These are phyloP conservation scores for Shiraia sp. DNA, from an alignment of 2,329 filamentous ascomycete species.

Conservation along the genomic window DNA sequence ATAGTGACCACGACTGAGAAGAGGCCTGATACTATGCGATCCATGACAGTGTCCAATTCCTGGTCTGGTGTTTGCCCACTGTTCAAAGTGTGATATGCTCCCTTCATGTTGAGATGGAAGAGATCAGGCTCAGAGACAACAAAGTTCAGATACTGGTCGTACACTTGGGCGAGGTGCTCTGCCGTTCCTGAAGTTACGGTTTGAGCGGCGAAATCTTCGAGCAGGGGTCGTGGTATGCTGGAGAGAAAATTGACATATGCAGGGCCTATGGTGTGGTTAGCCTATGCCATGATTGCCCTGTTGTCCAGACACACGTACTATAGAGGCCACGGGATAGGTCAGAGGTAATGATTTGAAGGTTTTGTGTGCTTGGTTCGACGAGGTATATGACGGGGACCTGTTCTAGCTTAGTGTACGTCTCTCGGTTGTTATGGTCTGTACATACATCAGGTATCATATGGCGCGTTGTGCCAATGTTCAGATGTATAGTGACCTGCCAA, in stretches of 20 bases:
- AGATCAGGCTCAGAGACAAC: slow-evolving; percentile 94
- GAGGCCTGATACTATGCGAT: slow-evolving; percentile 91
- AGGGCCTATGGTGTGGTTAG: slow-evolving; percentile 57
- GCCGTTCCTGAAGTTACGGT: slow-evolving; percentile 83
- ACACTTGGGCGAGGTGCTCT: slow-evolving; percentile 89
- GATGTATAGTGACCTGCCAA: slow-evolving; percentile 60
- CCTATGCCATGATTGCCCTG: background rate
- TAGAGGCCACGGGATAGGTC: slow-evolving; percentile 89
- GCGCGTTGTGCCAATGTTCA: slow-evolving; percentile 75
- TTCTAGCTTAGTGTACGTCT: slow-evolving; percentile 18
- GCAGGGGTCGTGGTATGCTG: slow-evolving; percentile 82
- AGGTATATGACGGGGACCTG: slow-evolving; percentile 81
- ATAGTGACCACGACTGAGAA: slow-evolving; percentile 99
- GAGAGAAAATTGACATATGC: slow-evolving; percentile 97
- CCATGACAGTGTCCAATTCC: slow-evolving; percentile 82
- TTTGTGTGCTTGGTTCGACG: slow-evolving; percentile 82
- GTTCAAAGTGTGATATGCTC: slow-evolving; percentile 96
- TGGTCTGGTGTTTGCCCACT: slow-evolving; percentile 89
- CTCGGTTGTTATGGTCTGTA: background rate
- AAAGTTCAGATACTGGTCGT: slow-evolving; percentile 97
- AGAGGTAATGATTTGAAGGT: slow-evolving; percentile 79
- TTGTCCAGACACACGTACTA: slow-evolving; percentile 15
- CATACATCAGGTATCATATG: slow-evolving; percentile 90
- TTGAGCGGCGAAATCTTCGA: slow-evolving; percentile 92
- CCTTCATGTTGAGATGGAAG: slow-evolving; percentile 91